Evolutionary conservation across 116 monocot species (phyloP), one percentile per base, ranked within the genome.

Genomic region (Iris pallida): DNA sequence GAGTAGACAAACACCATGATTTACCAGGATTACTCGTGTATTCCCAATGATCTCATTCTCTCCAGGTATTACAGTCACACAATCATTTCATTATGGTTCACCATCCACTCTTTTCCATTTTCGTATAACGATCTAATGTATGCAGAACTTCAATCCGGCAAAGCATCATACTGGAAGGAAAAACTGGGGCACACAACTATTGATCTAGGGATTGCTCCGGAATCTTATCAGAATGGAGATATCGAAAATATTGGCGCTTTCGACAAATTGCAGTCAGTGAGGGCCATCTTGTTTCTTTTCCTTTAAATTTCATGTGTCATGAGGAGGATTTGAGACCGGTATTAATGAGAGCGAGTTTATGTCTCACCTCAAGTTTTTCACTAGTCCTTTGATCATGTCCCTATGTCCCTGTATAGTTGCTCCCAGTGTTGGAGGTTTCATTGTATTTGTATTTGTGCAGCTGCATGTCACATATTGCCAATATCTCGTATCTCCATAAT

Each of bases 201-300:
- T 40, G 97, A 98, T 65, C 40, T 98, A 14, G 93, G 98, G 8
- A 86, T 98, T 20, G 90, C 86, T 57, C 83, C 83, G 67, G 98
- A 84, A 57, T 53, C 80, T 17, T 82, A 81, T 61, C 53, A 81
- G 63, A 75, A 87, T 66, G 93, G 90, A 73, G 83, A 84, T 19
- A 42, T 66, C 17, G 70, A 70, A 55, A 68, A 57, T 3, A 75
- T 77, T 4, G 80, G 86, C 66, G 81, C 98, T 20, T 20, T 80
- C 76, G 88, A 92, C 71, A 85, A 80, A 71, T 83, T 98, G 68
- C 63, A 79, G 20, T 48, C 88, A 0, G 75, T 90, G 51, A 90
- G 74, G 98, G 98, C 14, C 90, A 90, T 69, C 89, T 98, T 49
- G 98, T 98, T 80, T 88, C 79, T 20, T 98, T 98, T 59, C 98